Conservation (phyloP, 2,329 filamentous ascomycete genomes). For the Pseudocercospora fijiensis region DNA sequence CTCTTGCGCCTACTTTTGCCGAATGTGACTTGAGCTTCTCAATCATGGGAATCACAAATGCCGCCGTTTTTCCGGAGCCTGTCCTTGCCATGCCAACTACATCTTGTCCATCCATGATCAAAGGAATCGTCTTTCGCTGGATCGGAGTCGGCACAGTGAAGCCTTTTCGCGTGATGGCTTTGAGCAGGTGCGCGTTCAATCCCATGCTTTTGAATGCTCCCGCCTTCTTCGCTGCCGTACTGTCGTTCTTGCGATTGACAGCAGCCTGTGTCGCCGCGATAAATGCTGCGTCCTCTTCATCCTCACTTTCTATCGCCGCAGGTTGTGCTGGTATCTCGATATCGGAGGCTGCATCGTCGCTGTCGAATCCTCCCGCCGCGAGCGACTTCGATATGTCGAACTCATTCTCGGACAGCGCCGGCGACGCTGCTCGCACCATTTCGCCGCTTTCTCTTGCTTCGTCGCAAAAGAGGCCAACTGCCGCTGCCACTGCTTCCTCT, state of each 20-base stretch:
- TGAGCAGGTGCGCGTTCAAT: slow-evolving; percentile 77
- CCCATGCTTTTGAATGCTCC: slow-evolving; percentile 97
- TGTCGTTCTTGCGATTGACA: slow-evolving; percentile 80
- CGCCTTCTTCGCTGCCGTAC: slow-evolving; percentile 86
- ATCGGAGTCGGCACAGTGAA: slow-evolving; percentile 97
- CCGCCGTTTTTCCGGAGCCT: slow-evolving; percentile 97
- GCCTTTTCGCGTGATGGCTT: slow-evolving; percentile 89
- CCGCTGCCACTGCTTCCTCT: background rate
- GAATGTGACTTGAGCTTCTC: slow-evolving; percentile 88
- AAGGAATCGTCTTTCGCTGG: slow-evolving; percentile 91
- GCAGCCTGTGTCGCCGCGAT: slow-evolving; percentile 86
- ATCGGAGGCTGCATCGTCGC: slow-evolving; percentile 36
- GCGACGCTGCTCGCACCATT: slow-evolving; percentile 64
- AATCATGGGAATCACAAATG: slow-evolving; percentile 98
- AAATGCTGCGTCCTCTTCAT: slow-evolving; percentile 70
- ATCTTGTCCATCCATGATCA: slow-evolving; percentile 86
- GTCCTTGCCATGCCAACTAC: slow-evolving; percentile 99
- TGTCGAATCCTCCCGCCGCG: slow-evolving; percentile 49
- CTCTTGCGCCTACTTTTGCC: slow-evolving; percentile 79
- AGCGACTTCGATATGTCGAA: slow-evolving; percentile 83
- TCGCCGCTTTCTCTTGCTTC: background rate
- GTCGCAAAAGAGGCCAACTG: background rate
- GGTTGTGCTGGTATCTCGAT: slow-evolving; percentile 11
- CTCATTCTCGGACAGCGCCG: slow-evolving; percentile 82
- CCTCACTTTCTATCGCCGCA: slow-evolving; percentile 17